A percentile compares a stretch with the other conserved stretches of the same genome.
These are phyloP conservation scores for Euphorbia lathyris DNA, from an alignment of 345 rosid genomes.

Conservation along the genomic window DNA sequence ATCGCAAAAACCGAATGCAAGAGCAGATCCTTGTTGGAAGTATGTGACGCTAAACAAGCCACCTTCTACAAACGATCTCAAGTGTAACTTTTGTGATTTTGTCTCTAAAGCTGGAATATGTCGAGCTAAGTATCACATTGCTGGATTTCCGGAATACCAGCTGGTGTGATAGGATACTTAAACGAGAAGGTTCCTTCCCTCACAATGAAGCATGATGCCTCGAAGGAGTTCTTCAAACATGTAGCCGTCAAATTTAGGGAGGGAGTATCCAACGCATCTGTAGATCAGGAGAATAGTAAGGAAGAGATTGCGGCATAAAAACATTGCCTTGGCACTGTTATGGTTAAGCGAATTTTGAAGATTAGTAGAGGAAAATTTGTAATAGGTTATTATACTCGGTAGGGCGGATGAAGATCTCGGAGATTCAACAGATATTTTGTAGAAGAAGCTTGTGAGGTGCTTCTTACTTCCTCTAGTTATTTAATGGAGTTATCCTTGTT, in stretches of 20 bases:
- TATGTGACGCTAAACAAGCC: too few relatives aligned
- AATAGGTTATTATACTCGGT: not conserved
- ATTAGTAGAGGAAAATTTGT: not conserved
- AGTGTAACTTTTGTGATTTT: too few relatives aligned
- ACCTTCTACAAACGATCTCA: too few relatives aligned
- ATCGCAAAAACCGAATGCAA: too few relatives aligned
- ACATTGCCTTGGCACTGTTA: not conserved
- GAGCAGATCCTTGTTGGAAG: too few relatives aligned
- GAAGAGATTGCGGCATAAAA: not conserved
- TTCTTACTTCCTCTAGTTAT: not conserved
- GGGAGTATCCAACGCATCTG: slow-evolving; percentile 29
- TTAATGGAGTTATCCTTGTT: not conserved
- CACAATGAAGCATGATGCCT: slow-evolving; percentile 72
- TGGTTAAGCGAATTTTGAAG: not conserved
- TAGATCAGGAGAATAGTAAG: slow-evolving; percentile 7
- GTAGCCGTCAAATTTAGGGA: slow-evolving; percentile 41
- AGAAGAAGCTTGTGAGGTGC: not conserved
- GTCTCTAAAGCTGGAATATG: too few relatives aligned
- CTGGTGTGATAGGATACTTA: slow-evolving; percentile 59
- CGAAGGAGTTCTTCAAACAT: slow-evolving; percentile 52
- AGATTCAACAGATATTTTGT: not conserved
- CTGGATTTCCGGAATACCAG: slow-evolving; percentile 74
- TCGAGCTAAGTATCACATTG: too few relatives aligned
- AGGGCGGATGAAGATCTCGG: slow-evolving; percentile 1
- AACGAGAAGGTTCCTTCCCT: slow-evolving; percentile 63